Base-by-base conservation (phyloP, 768 basidiomycete genomes). In the Lentinula detonsa region DNA sequence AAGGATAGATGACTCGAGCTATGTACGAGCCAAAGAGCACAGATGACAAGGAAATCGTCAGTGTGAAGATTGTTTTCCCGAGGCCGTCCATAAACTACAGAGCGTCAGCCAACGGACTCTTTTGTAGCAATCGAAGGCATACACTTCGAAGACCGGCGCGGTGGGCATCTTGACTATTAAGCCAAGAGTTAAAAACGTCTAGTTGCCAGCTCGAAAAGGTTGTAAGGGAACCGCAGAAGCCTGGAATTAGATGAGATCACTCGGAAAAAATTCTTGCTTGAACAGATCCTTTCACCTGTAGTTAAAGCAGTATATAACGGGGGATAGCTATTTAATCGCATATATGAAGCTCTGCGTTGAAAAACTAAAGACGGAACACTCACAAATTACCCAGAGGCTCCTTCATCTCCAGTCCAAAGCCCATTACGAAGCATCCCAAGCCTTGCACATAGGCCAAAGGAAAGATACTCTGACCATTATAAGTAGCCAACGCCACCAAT, bases 171-270 rank as follows among this genome's bases (percentile, higher is more conserved):
- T 76, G 75, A 2, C 80, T 73, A 70, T 98, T 93, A 0, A 88
- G 78, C 85, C 95, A 98, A 0, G 93, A 90, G 57, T 81, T 73
- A 68, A 96, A 98, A 0, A 93, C 73, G 63, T 95, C 92, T 9
- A 91, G 70, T 72, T 98, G 93, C 97, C 97, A 98, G 40, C 87
- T 84, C 15, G 95, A 97, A 76, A 98, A 98, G 2, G 95, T 98
- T 9, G 97, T 99, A 66, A 98, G 73, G 1, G 93, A 96, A 3
- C 96, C 97, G 69, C 97, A 98, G 72, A 98, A 93, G 13, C 93
- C 95, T 88, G 62, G 28, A 28, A 34, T 15, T 34, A 42, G 16
- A 46, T 62, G 11, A 59, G 45, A 40, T 28, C 39, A 48, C 53
- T 16, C 37, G 10, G 33, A 11, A 31, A 18, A 48, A 34, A 58